A percentile compares a stretch with the other conserved stretches of the same genome.
Conservation (phyloP, 2,329 filamentous ascomycete genomes). For the Trichoderma hamatum region DNA sequence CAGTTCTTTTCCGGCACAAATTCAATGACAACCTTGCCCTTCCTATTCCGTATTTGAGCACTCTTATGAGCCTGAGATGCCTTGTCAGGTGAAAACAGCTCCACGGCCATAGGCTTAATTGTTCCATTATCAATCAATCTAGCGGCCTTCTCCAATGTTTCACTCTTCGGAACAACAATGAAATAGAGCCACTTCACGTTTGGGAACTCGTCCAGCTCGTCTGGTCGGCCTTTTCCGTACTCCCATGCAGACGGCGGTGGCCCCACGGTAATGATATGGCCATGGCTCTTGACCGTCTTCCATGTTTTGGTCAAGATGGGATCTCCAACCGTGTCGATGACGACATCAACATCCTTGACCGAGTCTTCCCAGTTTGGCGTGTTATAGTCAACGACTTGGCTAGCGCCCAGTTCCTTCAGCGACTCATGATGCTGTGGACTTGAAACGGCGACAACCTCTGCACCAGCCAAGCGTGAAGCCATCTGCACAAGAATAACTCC, state of each 20-base stretch:
- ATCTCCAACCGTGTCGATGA: conserved; percentile 40
- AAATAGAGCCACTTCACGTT: conserved; percentile 38
- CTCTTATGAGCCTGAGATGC: conserved; percentile 36
- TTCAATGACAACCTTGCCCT: conserved; percentile 36
- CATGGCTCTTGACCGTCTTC: conserved; percentile 37
- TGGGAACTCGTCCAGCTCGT: conserved; percentile 29
- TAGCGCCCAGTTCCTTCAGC: conserved; percentile 32
- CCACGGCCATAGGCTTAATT: conserved; percentile 32
- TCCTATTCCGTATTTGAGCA: conserved; percentile 31
- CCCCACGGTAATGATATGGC: conserved; percentile 41
- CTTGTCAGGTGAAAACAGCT: conserved; percentile 32
- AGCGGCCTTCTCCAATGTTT: conserved; percentile 30
- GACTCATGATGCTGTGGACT: conserved; percentile 29
- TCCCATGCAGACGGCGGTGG: conserved; percentile 42
- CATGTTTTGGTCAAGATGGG: conserved; percentile 37
- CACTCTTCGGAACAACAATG: conserved; percentile 33
- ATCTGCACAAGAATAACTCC: conserved; percentile 39
- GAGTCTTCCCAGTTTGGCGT: conserved; percentile 31
- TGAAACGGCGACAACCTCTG: conserved; percentile 37
- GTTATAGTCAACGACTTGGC: conserved; percentile 36
- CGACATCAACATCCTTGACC: conserved; percentile 34
- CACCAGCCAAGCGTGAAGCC: conserved; percentile 30
- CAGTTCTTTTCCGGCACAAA: conserved; percentile 29
- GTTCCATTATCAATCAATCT: conserved; percentile 32
- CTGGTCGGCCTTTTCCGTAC: conserved; percentile 30